A percentile compares a stretch with the other conserved stretches of the same genome.
Conservation (phyloP, 1,284 basidiomycete genomes). For the Cryptococcus depauperatus region DNA sequence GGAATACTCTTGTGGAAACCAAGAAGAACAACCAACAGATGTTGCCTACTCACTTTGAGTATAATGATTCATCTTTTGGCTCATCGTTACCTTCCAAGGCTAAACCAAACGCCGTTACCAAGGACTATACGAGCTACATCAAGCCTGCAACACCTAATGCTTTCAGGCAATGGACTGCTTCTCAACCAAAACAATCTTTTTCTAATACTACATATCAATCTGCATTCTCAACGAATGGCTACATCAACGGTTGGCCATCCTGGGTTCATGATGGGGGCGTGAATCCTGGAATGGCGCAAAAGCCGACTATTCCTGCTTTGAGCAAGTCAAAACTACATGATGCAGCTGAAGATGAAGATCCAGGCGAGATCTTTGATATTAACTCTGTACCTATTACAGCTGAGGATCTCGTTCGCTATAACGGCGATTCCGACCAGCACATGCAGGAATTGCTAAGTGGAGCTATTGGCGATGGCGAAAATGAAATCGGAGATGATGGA, state of each 20-base stretch:
- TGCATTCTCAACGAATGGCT: not conserved
- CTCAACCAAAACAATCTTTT: constrained; percentile 12
- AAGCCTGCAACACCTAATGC: constrained; percentile 31
- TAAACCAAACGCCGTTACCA: not conserved
- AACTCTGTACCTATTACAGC: constrained; percentile 24
- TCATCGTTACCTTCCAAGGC: constrained; percentile 10
- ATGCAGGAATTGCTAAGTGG: constrained; percentile 47
- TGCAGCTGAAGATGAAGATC: constrained; percentile 15
- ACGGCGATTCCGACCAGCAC: constrained; percentile 51
- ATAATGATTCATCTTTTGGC: constrained; percentile 9
- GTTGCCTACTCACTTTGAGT: constrained; percentile 7
- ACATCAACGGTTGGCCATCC: constrained; percentile 5
- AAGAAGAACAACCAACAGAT: not conserved
- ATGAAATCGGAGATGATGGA: constrained; percentile 47
- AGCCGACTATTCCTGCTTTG: not conserved
- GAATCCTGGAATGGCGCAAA: constrained; percentile 10
- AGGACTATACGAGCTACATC: constrained; percentile 33
- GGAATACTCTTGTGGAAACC: not conserved
- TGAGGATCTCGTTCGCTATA: constrained; percentile 26
- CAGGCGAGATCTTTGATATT: constrained; percentile 36
- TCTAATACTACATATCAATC: constrained; percentile 9
- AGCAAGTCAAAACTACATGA: constrained; percentile 2
- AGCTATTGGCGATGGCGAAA: constrained; percentile 44
- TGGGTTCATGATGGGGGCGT: constrained; percentile 9
- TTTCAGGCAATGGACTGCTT: constrained; percentile 6